Base-by-base conservation (phyloP, 345 rosid species). In the Syzygium aromaticum region DNA sequence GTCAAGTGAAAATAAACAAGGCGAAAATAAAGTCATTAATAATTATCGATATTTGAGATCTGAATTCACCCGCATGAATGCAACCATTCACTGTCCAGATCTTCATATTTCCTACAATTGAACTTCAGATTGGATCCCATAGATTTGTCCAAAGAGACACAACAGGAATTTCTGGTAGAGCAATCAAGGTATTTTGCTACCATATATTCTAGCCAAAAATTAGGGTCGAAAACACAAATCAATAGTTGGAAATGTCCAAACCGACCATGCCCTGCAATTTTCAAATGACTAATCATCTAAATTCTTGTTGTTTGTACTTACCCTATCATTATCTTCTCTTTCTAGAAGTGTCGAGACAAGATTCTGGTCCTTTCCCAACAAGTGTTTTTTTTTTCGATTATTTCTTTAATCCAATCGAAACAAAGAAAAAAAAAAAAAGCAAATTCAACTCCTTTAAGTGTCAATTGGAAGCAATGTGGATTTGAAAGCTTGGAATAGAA, bases 1-100 rank as follows among this genome's bases (percentile, higher is more conserved):
- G 46, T 16, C 40, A 7, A 30, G 43, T 64, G 78, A 28, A 73
- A 73, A 21, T 9, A 10, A 33, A 38, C 14, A 19, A 9, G 25
- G 8, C 2, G 0, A 0, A 38, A 8, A 73, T 38, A 33, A 73
- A 33, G 11, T 19, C 80, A 10, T 3, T 3, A 21, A 2, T 19
- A 19, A 33, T 73, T 19, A 73, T 17, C 22, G 11, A 33, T 33
- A 19, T 19, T 40, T 5, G 2, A 73, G 3, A 38, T 73, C 11
- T 33, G 21, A 19, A 38, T 19, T 73, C 27, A 19, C 14, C 14
- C 3, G 4, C 46, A 33, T 73, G 49, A 73, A 73, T 73, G 59
- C 3, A 54, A 19, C 21, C 57, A 54, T 19, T 54, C 23, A 19
- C 8, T 54, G 21, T 19, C 23, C 10, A 19, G 1, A 21, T 54